Base-by-base conservation (phyloP, 2,329 filamentous ascomycete species). In the Colletotrichum tropicicola region DNA sequence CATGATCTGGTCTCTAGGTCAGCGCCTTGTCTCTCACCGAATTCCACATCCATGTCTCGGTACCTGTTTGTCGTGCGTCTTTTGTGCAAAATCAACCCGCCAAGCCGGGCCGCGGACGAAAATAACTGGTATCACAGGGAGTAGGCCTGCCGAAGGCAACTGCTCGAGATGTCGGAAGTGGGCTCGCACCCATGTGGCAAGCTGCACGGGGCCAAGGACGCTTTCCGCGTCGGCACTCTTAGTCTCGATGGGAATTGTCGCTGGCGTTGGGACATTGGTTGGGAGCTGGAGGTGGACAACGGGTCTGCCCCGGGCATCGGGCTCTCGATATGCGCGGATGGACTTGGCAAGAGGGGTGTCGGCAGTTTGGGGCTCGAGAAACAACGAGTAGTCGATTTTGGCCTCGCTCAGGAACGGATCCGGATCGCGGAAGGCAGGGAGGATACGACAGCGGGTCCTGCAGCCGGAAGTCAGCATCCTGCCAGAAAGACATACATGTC, bases 371-470 rank as follows among this genome's bases (percentile, higher is more conserved):
- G 27, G 39, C 15, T 32, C 17, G 52, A 55, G 52, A 3, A 55
- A 12, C 8, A 55, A 23, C 7, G 52, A n/a, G 25, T 55, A 55
- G 52, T 55, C 52, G 0, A 55, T 19, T 7, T 55, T 55, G 52
- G 23, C 37, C n/a, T 55, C n/a, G 27, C 13, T 30, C 23, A 55
- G 10, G 0, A 21, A 32, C 5, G 5, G 21, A n/a, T 55, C 6
- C 10, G 8, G 10, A 6, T 55, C 37, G 7, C 25, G 52, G 23
- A 55, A 55, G 15, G 21, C 12, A 3, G 37, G 0, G 0, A 28
- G 12, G 32, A 49, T 15, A n/a, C 45, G 12, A 0, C 45, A 49
- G 13, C 15, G 10, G n/a, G 45, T 49, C n/a, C 45, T 49, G 25
- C 7, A 32, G 13, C 30, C 13, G 30, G 30, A 32, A 32, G 30